Conservation (phyloP, 768 basidiomycete species). For the Dioszegia aurantiaca region DNA sequence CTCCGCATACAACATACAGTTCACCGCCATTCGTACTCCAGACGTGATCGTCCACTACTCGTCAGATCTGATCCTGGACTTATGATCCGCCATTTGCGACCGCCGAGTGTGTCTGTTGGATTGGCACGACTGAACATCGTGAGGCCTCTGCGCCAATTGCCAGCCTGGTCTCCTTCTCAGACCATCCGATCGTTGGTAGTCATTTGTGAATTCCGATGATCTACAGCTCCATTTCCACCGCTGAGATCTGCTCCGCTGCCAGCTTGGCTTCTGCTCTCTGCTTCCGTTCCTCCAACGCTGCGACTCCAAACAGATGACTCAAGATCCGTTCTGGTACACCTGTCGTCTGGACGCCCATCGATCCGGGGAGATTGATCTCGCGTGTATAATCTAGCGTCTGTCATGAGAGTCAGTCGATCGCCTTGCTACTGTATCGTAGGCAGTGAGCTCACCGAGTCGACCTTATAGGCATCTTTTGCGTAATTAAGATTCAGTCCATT, state of each 20-base stretch:
- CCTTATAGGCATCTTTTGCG: neutral
- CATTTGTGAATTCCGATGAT: too few relatives aligned
- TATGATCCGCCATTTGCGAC: too few relatives aligned
- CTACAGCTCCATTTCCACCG: neutral
- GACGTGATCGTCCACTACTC: too few relatives aligned
- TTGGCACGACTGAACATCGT: too few relatives aligned
- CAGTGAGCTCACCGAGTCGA: neutral
- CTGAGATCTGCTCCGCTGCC: neutral
- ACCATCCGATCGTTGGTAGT: too few relatives aligned
- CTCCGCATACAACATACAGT: too few relatives aligned
- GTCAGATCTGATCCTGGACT: too few relatives aligned
- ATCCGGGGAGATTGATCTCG: neutral
- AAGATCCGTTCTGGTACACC: neutral
- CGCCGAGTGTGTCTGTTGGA: too few relatives aligned
- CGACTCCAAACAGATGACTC: neutral
- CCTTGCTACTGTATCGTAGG: neutral
- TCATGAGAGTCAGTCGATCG: neutral
- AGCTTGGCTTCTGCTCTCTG: neutral
- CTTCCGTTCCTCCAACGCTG: neutral
- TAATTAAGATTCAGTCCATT: conserved; percentile 1
- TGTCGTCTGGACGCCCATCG: neutral
- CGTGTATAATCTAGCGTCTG: neutral
- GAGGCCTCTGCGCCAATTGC: too few relatives aligned
- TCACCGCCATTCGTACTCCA: too few relatives aligned
- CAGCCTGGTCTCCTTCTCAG: too few relatives aligned